Conservation (phyloP, 2,329 filamentous ascomycete species). For the Coniochaeta sp. region DNA sequence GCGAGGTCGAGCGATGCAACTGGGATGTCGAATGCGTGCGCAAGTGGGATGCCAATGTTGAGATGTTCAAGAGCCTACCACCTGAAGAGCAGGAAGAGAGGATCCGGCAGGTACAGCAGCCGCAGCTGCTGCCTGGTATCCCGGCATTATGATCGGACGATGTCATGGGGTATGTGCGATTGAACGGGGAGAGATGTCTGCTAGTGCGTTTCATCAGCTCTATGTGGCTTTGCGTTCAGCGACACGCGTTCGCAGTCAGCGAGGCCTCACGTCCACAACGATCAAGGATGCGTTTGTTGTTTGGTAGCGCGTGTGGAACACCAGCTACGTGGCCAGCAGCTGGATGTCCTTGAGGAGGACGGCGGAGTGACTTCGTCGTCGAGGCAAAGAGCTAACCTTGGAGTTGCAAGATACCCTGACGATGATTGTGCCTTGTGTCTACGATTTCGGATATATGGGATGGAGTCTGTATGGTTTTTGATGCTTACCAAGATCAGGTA, state of each 20-base stretch:
- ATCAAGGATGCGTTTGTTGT: too few relatives aligned
- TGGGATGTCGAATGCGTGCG: constrained; percentile 59
- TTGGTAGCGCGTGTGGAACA: too few relatives aligned
- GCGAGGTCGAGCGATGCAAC: constrained; percentile 64
- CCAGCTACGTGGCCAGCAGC: too few relatives aligned
- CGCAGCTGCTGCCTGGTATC: not conserved
- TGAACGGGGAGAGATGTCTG: too few relatives aligned
- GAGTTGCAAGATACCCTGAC: not conserved
- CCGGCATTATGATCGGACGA: not conserved
- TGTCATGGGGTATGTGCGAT: not conserved
- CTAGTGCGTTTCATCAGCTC: not conserved
- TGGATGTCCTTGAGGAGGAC: not conserved
- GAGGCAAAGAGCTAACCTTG: not conserved
- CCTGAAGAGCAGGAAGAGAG: constrained; percentile 44
- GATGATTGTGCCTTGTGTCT: not conserved
- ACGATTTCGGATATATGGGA: not conserved
- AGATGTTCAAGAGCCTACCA: constrained; percentile 48
- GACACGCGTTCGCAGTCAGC: too few relatives aligned
- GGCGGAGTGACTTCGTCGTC: not conserved
- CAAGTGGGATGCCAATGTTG: constrained; percentile 58
- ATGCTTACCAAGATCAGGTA: not conserved
- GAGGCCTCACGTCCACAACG: too few relatives aligned
- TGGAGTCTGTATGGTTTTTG: not conserved
- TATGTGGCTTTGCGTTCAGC: not conserved
- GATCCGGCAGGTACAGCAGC: constrained; percentile 1